Evolutionary conservation across 2,329 filamentous ascomycete genomes (phyloP).

Genomic region (Hymenoscyphus repandus): DNA sequence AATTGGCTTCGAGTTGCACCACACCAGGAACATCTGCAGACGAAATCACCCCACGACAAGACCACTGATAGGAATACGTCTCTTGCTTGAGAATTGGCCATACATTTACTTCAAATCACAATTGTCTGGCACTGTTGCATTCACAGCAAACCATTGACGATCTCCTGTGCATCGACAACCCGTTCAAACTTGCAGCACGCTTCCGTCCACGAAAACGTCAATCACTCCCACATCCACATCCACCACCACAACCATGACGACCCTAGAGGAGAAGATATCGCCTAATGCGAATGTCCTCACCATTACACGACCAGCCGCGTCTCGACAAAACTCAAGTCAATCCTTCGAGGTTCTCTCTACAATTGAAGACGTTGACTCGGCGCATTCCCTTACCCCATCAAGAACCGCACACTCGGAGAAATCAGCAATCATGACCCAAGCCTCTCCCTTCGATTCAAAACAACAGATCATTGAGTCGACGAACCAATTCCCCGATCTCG

Average conservation of each 20-base stretch:
- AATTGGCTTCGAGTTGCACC: slow-evolving; percentile 1
- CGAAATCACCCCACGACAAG: neutral
- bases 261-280: slow-evolving; percentile 13
- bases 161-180: neutral
- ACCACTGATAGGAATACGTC: neutral
- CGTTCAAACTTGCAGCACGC: neutral
- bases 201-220: neutral
- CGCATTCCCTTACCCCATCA: slow-evolving; percentile 11
- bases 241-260: slow-evolving; percentile 5
- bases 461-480: slow-evolving; percentile 3
- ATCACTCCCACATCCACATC: neutral
- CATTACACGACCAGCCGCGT: slow-evolving; percentile 12
- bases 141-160: neutral
- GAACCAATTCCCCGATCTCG: neutral
- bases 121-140: neutral
- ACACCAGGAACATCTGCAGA: neutral
- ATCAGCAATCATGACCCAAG: slow-evolving; percentile 8
- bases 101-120: neutral
- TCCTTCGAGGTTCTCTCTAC: slow-evolving; percentile 44
- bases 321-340: slow-evolving; percentile 12
- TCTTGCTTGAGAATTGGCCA: neutral
- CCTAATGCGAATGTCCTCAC: slow-evolving; percentile 11
- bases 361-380: slow-evolving; percentile 46
- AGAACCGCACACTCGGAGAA: slow-evolving; percentile 12
- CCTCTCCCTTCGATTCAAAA: slow-evolving; percentile 5